Evolutionary conservation across 2,329 filamentous ascomycete species (phyloP), one percentile per base, ranked within the genome.

Genomic region (Beauveria medogensis): DNA sequence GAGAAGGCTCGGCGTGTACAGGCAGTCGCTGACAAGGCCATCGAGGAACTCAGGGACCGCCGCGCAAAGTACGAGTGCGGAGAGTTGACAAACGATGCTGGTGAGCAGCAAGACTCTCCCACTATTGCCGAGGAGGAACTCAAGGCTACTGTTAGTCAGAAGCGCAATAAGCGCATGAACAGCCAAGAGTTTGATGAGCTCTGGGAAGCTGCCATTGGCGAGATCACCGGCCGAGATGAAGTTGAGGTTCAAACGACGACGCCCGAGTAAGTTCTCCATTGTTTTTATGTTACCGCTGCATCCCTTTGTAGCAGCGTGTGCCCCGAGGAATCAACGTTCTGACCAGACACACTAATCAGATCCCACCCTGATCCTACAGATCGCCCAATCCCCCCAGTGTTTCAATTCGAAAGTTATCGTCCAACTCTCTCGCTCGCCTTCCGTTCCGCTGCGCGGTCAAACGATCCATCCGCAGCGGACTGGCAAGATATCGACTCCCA

Each of bases 31-130:
- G 88, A 97, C 71, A 89, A 88, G 72, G 92, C 90, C 2, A 83
- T 97, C 4, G 91, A 96, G 68, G 88, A 92, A 67, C 82, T 99
- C 54, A 84, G 94, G 59, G 86, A 96, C 66, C 86, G 90, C 46
- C 86, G 91, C 62, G 94, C 94, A 60, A 88, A 92, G 68, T 97
- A 87, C 69, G 94, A 99, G 76, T 99, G 94, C 68, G 91, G 92
- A 20, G 88, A 91, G 63, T 77, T 87, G 14, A 71, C 80, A 3
- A 80, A 86, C 63, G 83, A 87, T 28, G 77, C 84, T 53, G 87
- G 87, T 10, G 78, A 83, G 58, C 78, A 77, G 24, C 76, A 84
- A 3, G 77, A 82, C 12, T 84, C 81, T 5, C 84, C 89, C 2
- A 75, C 77, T 4, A 79, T 84, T 18, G 78, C 80, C 34, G 90